A percentile compares a stretch with the other conserved stretches of the same genome.
These are phyloP conservation scores for Elsinoe arachidis DNA, from an alignment of 2,329 filamentous ascomycete genomes.

Conservation along the genomic window DNA sequence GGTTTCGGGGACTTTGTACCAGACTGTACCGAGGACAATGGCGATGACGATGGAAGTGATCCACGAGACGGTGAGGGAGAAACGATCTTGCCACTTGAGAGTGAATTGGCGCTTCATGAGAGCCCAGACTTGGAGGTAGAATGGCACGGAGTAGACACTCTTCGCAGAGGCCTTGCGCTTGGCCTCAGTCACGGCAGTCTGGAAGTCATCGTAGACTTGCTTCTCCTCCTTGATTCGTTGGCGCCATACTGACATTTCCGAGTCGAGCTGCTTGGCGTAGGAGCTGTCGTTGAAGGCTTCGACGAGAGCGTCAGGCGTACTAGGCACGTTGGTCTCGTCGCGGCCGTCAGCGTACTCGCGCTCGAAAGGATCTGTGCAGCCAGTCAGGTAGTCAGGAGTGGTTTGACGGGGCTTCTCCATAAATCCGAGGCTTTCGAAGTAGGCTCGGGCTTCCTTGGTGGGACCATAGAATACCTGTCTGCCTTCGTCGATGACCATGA, in stretches of 20 bases:
- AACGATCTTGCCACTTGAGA: conserved; percentile 78
- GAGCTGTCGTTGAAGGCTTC: conserved; percentile 61
- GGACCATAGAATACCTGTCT: conserved; percentile 70
- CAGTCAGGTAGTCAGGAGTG: conserved; percentile 72
- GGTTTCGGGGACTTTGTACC: conserved; percentile 57
- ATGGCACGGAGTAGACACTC: conserved; percentile 76
- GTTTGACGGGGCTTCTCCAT: conserved; percentile 67
- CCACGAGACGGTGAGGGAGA: conserved; percentile 68
- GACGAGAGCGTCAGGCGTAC: conserved; percentile 56
- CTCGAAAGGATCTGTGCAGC: conserved; percentile 77
- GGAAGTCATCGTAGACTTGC: conserved; percentile 66
- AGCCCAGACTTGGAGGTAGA: conserved; percentile 74
- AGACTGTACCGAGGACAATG: conserved; percentile 72
- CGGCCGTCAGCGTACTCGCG: conserved; percentile 63
- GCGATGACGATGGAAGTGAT: conserved; percentile 61
- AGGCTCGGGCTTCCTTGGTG: conserved; percentile 55
- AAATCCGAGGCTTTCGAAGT: conserved; percentile 73
- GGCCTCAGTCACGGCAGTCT: conserved; percentile 63
- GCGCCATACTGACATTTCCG: conserved; percentile 64
- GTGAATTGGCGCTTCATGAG: conserved; percentile 76
- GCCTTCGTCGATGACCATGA: conserved; percentile 69
- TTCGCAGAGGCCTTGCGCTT: conserved; percentile 65
- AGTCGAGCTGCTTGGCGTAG: conserved; percentile 47
- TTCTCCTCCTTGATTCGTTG: conserved; percentile 54
- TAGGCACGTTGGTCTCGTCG: conserved; percentile 57